Evolutionary conservation across 139 green algal genomes (phyloP).

Genomic region (Volvox reticuliferus): DNA sequence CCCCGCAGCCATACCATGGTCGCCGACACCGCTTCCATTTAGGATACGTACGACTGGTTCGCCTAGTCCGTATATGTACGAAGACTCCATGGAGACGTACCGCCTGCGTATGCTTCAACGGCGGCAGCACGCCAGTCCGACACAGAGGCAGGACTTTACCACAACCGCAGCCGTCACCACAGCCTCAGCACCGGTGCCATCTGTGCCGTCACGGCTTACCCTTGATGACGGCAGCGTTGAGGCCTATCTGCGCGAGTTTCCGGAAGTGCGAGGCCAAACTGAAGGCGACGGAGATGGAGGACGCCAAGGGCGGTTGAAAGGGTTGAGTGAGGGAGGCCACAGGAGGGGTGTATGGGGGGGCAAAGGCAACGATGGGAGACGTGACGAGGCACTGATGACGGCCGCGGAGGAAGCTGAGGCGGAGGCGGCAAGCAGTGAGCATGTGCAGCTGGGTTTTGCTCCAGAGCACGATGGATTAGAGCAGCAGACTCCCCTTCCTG

Average conservation of each 20-base stretch:
- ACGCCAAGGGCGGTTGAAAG: too few relatives aligned
- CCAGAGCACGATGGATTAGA: not conserved
- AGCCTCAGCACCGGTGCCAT: not conserved
- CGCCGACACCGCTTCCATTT: not conserved
- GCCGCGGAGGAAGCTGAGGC: too few relatives aligned
- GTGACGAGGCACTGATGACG: too few relatives aligned
- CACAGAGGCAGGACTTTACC: not conserved
- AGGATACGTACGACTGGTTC: too few relatives aligned
- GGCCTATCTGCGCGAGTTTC: not conserved
- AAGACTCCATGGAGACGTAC: not conserved
- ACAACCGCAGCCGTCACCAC: not conserved
- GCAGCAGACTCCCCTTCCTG: not conserved
- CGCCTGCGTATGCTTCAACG: not conserved
- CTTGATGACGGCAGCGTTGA: not conserved
- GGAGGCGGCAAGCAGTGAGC: too few relatives aligned
- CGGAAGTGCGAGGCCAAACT: not conserved
- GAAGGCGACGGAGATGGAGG: not conserved
- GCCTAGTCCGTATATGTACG: not conserved
- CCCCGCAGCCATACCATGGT: not conserved
- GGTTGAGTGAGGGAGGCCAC: too few relatives aligned
- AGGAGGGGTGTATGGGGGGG: too few relatives aligned
- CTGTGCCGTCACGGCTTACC: not conserved
- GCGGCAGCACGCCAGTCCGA: not conserved
- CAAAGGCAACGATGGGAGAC: not conserved
- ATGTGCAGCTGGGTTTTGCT: not conserved